phyloP scores from a whole-genome alignment of 140 eudicot genomes.

The Senecio squalidus region DNA sequence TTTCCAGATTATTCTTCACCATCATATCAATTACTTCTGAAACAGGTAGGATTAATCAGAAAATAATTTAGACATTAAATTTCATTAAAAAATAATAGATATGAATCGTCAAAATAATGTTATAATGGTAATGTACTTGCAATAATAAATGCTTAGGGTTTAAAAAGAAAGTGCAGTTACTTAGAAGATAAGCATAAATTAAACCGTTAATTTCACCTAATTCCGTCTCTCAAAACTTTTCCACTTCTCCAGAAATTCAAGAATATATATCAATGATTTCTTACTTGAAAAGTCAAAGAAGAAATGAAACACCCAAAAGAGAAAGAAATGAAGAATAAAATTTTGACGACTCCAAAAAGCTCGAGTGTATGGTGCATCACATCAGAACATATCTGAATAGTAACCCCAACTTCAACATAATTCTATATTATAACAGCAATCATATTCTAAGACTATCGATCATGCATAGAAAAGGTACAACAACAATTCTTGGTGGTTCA shows the following conservation, averaged over 20 bases:
- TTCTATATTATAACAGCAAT: too few relatives aligned
- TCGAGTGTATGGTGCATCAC: too few relatives aligned
- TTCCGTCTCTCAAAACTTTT: neutral
- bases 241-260: too few relatives aligned
- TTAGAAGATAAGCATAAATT: neutral
- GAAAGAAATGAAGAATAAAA: too few relatives aligned
- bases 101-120: slow-evolving; percentile 2
- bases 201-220: neutral
- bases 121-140: neutral
- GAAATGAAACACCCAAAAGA: too few relatives aligned
- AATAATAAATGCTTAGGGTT: neutral
- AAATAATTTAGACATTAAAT: neutral
- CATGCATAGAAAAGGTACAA: too few relatives aligned
- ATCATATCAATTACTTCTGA: slow-evolving; percentile 54
- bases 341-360: too few relatives aligned
- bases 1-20: slow-evolving; percentile 45
- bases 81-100: neutral
- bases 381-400: too few relatives aligned
- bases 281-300: neutral
- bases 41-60: slow-evolving; percentile 16
- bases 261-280: too few relatives aligned
- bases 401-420: too few relatives aligned
- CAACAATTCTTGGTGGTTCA: too few relatives aligned
- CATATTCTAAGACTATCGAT: too few relatives aligned
- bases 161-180: neutral